Base-by-base conservation (phyloP, 139 green algal genomes). In the Chlamydomonas schloesseri region DNA sequence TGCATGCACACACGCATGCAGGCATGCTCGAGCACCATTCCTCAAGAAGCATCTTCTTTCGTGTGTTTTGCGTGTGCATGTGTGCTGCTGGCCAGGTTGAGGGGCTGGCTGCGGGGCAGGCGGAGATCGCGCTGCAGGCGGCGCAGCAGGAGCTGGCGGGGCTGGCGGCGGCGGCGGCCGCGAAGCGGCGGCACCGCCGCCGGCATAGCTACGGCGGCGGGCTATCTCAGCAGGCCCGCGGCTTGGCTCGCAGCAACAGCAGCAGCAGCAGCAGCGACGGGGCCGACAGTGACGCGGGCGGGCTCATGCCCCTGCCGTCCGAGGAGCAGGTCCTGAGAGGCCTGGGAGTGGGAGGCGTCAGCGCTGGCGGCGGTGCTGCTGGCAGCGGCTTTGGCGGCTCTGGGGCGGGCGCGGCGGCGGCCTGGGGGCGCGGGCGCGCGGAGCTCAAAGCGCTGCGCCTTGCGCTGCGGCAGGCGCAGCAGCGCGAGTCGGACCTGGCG, bases 101-200 rank as follows among this genome's bases (percentile, higher is more conserved):
- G 0, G 47, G 55, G 3, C 46, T 85, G 79, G 50, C 69, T 0
- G 47, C 47, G 13, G 67, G 67, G 6, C 47, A 85, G n/a, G 15
- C 13, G 6, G 67, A 68, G 28, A 9, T 85, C 24, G 79, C 79
- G 18, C 17, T 77, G 11, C 79, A 31, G 3, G 57, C 31, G 18
- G 79, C 79, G 28, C 62, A 76, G 31, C 67, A 76, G 33, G 79
- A 85, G 67, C 67, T 85, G n/a, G 79, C 47, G 46, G 79, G 46
- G 0, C n/a, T 50, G 37, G 78, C 78, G 3, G 20, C 34, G 18
- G 46, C 58, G 28, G 78, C 78, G 5, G 78, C 68, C 42, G 5
- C 42, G 42, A 8, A 5, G 37, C 64, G 37, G 13, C 68, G 62
- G n/a, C 42, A n/a, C 18, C 78, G 46, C 17, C 28, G 78, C 1